A percentile compares a stretch with the other conserved stretches of the same genome.
Evolutionary conservation across 23 red algal species (phyloP).

Genomic region (Gracilaria gracilis): DNA sequence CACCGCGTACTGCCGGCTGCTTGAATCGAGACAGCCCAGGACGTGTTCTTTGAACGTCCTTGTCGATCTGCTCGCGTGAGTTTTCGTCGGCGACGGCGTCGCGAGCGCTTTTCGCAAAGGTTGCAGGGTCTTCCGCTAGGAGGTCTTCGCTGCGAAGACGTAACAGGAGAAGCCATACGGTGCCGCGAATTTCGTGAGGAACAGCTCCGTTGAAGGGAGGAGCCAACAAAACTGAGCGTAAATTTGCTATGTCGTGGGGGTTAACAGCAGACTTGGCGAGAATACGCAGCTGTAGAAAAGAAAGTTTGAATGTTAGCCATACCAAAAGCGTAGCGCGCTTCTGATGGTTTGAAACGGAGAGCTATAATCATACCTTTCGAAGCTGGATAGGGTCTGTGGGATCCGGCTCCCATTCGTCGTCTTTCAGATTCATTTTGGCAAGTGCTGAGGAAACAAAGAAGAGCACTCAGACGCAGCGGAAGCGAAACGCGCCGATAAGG

Average conservation of each 20-base stretch:
- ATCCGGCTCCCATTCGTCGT: slow-evolving; percentile 76
- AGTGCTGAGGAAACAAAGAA: not conserved
- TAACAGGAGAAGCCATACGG: slow-evolving; percentile 78
- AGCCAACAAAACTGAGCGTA: slow-evolving; percentile 61
- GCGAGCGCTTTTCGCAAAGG: slow-evolving; percentile 75
- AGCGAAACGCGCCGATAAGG: not conserved
- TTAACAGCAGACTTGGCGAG: slow-evolving; percentile 63
- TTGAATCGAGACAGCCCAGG: slow-evolving; percentile 81
- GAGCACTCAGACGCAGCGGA: not conserved
- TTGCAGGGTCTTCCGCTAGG: slow-evolving; percentile 65
- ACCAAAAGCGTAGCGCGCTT: not conserved
- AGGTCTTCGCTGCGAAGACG: slow-evolving; percentile 74
- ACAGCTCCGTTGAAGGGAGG: slow-evolving; percentile 54
- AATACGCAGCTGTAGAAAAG: slow-evolving; percentile 35
- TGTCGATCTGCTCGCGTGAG: slow-evolving; percentile 84
- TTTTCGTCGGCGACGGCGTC: slow-evolving; percentile 74
- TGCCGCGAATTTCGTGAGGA: slow-evolving; percentile 83
- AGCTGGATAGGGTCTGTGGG: slow-evolving; percentile 74
- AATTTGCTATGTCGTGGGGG: slow-evolving; percentile 64
- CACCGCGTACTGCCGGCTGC: slow-evolving; percentile 63
- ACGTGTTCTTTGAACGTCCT: slow-evolving; percentile 89
- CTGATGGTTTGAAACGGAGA: not conserved
- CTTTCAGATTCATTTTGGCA: slow-evolving; percentile 73
- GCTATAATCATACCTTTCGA: slow-evolving; percentile 67
- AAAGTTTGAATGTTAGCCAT: slow-evolving; percentile 28